Evolutionary conservation across 805 yeast species (phyloP).

Genomic region (Ogataea minuta): DNA sequence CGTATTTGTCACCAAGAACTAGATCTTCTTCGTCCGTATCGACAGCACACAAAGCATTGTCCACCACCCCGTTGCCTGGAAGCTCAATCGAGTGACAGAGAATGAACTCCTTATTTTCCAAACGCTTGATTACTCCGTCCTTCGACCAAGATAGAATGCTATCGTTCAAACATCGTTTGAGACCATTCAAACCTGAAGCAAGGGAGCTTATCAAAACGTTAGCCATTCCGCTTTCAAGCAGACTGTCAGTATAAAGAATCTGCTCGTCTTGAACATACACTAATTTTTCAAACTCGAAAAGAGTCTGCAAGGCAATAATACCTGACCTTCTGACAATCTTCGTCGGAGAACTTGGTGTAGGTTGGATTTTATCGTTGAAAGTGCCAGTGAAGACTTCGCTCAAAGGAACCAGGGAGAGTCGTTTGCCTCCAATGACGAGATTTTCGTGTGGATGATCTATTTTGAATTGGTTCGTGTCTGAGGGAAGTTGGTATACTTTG

Average conservation of each 20-base stretch:
- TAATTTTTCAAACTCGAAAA: conserved; percentile 27
- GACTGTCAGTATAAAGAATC: conserved; percentile 30
- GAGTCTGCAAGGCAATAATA: conserved; percentile 32
- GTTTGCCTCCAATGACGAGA: conserved; percentile 20
- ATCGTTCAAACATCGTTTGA: conserved; percentile 34
- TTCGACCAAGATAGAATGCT: conserved; percentile 42
- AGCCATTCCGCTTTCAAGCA: conserved; percentile 11
- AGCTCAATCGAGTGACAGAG: conserved; percentile 17
- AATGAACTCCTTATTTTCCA: conserved; percentile 17
- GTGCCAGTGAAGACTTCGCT: conserved; percentile 15
- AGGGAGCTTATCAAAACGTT: conserved; percentile 36
- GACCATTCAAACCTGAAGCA: conserved; percentile 38
- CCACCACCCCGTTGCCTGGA: conserved; percentile 34
- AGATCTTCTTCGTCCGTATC: conserved; percentile 35
- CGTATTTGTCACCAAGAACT: conserved; percentile 50
- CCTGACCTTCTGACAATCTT: conserved; percentile 31
- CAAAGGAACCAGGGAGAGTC: conserved; percentile 15
- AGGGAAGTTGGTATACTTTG: conserved; percentile 22
- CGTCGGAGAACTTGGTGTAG: conserved; percentile 29
- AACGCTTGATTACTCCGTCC: conserved; percentile 38
- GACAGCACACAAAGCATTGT: conserved; percentile 41
- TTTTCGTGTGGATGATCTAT: conserved; percentile 21
- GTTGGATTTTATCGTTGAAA: conserved; percentile 16
- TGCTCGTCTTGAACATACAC: conserved; percentile 40
- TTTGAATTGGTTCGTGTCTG: conserved; percentile 23